Percentiles rank a stretch among this genome's conserved stretches.
Conservation (phyloP, 257 asterid genomes). For the Solanum chilense region DNA sequence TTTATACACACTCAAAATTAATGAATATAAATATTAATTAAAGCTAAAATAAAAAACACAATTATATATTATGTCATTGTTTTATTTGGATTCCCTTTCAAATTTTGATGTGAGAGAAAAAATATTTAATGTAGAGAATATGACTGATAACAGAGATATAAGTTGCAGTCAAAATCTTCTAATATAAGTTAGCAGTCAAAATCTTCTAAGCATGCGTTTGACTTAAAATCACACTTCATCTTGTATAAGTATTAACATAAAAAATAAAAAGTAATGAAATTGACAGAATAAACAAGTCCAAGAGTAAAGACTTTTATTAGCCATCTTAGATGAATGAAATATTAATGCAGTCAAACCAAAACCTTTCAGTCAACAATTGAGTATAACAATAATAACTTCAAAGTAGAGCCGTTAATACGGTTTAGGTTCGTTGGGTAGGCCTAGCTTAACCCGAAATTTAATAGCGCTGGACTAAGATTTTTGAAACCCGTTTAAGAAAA, state of each 20-base stretch:
- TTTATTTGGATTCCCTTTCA: neutral
- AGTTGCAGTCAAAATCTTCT: too few species aligned
- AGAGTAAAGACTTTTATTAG: neutral
- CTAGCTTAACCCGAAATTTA: too few species aligned
- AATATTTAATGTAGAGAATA: neutral
- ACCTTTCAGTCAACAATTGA: neutral
- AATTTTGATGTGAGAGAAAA: neutral
- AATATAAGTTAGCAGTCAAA: neutral
- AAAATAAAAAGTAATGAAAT: neutral
- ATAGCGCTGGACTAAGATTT: too few species aligned
- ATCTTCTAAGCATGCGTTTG: neutral
- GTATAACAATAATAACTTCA: neutral
- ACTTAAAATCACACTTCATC: neutral
- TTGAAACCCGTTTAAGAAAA: too few species aligned
- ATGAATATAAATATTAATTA: too few species aligned
- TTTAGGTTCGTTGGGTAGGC: too few species aligned
- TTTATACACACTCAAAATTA: neutral
- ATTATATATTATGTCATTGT: neutral
- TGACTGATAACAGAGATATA: neutral
- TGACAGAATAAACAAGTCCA: neutral
- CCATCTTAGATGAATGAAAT: neutral
- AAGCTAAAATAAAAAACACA: too few species aligned
- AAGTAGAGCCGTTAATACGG: too few species aligned
- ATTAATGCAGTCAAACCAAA: neutral
- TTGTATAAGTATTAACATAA: too few species aligned